Evolutionary conservation across 169 alveolate genomes (phyloP).

Genomic region (Cyclospora cayetanensis): DNA sequence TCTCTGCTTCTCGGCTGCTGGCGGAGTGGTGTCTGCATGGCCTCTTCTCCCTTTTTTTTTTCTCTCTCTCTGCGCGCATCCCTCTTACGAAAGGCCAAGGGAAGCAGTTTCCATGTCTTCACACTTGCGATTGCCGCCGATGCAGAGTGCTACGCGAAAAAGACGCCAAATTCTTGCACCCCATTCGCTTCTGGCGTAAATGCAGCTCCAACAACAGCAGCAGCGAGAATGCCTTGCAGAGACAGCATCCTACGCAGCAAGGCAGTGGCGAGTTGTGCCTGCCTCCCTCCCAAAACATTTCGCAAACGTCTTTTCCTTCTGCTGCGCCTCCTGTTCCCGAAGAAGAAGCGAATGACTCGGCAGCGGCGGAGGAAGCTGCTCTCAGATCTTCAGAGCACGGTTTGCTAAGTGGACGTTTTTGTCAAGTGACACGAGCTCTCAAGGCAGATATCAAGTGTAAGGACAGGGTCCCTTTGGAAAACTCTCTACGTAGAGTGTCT

Average conservation of each 20-base stretch:
- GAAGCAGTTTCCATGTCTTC: no score
- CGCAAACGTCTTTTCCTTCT: no score
- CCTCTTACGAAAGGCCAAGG: no score
- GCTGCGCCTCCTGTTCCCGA: no score
- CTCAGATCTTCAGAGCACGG: background rate
- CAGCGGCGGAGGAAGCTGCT: background rate
- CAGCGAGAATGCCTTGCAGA: background rate
- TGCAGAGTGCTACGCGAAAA: background rate
- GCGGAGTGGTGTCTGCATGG: background rate
- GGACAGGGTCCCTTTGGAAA: no score
- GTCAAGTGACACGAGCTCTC: background rate
- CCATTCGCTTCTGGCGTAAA: background rate
- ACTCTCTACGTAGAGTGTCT: no score
- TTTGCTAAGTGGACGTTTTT: background rate
- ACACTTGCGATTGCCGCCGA: background rate
- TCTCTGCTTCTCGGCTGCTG: background rate
- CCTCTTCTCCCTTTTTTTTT: background rate
- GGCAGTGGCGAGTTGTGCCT: no score
- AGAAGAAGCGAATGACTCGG: background rate
- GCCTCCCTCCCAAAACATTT: no score
- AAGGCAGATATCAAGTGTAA: background rate
- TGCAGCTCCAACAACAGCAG: constrained; percentile 17
- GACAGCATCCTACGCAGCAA: no score
- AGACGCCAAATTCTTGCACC: background rate
- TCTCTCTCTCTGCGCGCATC: background rate